Percentiles rank a stretch among this genome's conserved stretches.
phyloP scores from a whole-genome alignment of 495 filamentous ascomycete species.

The Penicillium ucsense region DNA sequence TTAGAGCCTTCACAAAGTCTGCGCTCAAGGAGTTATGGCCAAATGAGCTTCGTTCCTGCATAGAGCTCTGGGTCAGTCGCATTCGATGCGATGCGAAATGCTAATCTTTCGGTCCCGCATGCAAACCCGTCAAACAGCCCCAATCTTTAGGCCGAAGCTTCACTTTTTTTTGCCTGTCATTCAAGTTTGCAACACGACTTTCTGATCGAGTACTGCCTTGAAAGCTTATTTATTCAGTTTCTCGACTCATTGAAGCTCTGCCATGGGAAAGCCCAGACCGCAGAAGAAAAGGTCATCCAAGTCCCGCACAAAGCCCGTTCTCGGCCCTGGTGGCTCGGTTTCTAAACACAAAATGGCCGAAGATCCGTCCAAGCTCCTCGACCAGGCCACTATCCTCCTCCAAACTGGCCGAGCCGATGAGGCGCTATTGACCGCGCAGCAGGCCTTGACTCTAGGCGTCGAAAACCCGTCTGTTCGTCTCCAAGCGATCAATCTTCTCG shows the following conservation, averaged over 20 bases:
- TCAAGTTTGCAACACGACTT: constrained; percentile 5
- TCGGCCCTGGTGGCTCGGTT: constrained; percentile 34
- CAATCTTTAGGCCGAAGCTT: constrained; percentile 26
- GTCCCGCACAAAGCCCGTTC: constrained; percentile 36
- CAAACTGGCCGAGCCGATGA: constrained; percentile 60
- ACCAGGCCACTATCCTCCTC: constrained; percentile 57
- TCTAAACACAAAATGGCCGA: constrained; percentile 40
- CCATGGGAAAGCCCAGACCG: constrained; percentile 39
- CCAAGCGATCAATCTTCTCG: constrained; percentile 66
- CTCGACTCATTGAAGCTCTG: constrained; percentile 6
- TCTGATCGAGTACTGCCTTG: not conserved
- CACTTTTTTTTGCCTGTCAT: constrained; percentile 11
- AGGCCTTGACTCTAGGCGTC: constrained; percentile 43
- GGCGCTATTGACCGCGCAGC: constrained; percentile 55
- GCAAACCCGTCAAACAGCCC: constrained; percentile 41
- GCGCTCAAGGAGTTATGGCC: too few species aligned
- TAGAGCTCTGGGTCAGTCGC: not conserved
- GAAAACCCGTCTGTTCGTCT: constrained; percentile 37
- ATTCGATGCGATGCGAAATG: constrained; percentile 4
- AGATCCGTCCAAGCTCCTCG: constrained; percentile 48
- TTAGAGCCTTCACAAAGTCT: too few species aligned
- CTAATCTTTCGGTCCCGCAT: constrained; percentile 32
- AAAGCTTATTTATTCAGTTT: not conserved
- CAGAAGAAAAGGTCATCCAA: constrained; percentile 39
- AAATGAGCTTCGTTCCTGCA: too few species aligned